Evolutionary conservation across 2,329 filamentous ascomycete genomes (phyloP), one percentile per base, ranked within the genome.

Genomic region (Myotisia sp.): DNA sequence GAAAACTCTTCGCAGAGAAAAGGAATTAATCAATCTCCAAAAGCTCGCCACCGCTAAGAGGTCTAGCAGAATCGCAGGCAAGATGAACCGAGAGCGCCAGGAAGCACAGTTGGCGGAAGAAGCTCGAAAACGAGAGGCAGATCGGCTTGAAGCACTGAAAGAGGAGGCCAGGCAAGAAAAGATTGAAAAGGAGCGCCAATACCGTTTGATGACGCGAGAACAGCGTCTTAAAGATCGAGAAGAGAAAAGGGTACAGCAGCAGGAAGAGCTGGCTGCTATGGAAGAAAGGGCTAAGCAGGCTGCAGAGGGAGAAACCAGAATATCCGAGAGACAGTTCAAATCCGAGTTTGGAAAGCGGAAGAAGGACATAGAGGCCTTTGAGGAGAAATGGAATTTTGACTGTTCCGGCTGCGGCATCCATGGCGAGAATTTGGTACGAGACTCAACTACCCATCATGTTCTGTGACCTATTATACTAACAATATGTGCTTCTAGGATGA

Each of bases 31-130:
- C 34, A 84, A 76, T 45, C 58, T 92, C 44, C 78, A 87, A 46
- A 87, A 90, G 53, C 70, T 95, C 60, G 84, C 84, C n/a, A 82
- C 79, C 37, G 87, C 90, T 3, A 98, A 98, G 60, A 70, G 90
- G 42, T 98, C 90, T 1, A 92, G 83, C 48, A 75, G 90, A 42
- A 74, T 98, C 44, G 86, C 87, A 12, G 71, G 71, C 43, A 92
- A 84, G 51, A 64, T 75, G 21, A 85, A 94, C 51, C 78, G 74
- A 43, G 80, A 85, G 49, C 77, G 74, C 45, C 67, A 79, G 40
- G 76, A 87, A 29, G 76, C 83, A 39, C 71, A 79, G 45, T 68
- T 67, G 12, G 73, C 68, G 6, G 79, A 86, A 49, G 79, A 78
- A 29, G 74, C 82, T 45, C 71, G 69, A 36, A 79, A 71, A 58